Evolutionary conservation across 169 alveolate genomes (phyloP).

Genomic region (Plasmodium berghei): DNA sequence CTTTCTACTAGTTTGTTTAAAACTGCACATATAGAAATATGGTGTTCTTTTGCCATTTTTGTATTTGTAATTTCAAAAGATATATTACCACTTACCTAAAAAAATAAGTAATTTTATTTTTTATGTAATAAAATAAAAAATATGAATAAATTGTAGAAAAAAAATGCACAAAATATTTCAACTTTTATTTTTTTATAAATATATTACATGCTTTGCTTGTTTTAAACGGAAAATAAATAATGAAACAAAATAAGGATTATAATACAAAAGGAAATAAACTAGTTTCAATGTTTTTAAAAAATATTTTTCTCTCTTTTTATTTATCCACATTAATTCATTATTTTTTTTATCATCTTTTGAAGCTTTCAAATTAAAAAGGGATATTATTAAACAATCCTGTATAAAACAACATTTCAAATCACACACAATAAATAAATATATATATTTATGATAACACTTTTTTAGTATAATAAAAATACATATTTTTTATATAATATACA

Average conservation of each 20-base stretch:
- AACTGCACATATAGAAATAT: constrained; percentile 45
- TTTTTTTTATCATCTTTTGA: constrained; percentile 5
- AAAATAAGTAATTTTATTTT: neutral
- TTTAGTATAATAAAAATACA: too few species aligned
- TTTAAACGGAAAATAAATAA: constrained; percentile 59
- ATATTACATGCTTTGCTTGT: constrained; percentile 40
- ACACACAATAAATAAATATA: neutral
- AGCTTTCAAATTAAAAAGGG: constrained; percentile 38
- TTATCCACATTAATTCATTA: constrained; percentile 20
- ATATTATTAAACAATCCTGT: constrained; percentile 52
- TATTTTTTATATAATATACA: too few species aligned
- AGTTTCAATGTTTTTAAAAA: constrained; percentile 25
- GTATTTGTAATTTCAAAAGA: constrained; percentile 15
- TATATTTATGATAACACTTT: too few species aligned
- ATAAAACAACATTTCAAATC: neutral
- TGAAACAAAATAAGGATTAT: constrained; percentile 65
- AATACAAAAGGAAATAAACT: constrained; percentile 51
- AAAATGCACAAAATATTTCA: neutral
- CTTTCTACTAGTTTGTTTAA: constrained; percentile 40
- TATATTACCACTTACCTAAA: constrained; percentile 15
- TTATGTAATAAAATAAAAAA: too few species aligned
- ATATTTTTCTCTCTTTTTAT: constrained; percentile 32
- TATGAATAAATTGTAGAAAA: neutral
- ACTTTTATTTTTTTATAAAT: neutral
- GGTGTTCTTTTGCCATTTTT: constrained; percentile 37